Conservation (phyloP, 2,329 filamentous ascomycete species). For the Aspergillus pseudonomiae region DNA sequence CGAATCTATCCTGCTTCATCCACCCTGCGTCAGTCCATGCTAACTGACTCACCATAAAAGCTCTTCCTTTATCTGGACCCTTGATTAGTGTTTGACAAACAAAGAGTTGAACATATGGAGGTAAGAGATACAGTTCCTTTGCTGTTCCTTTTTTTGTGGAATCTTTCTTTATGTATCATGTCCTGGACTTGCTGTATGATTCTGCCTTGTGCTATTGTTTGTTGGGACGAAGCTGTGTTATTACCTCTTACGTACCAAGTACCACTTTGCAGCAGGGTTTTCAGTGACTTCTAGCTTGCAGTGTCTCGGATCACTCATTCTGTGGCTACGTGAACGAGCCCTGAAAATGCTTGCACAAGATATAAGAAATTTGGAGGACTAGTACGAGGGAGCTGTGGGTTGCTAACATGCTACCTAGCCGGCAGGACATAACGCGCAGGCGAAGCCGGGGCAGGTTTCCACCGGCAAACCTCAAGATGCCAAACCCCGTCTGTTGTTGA, state of each 20-base stretch:
- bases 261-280: not conserved
- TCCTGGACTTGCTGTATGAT: not conserved
- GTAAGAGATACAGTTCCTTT: not conserved
- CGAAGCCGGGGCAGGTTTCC: conserved; percentile 31
- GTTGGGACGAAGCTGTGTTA: too few species aligned
- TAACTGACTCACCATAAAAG: not conserved
- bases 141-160: not conserved
- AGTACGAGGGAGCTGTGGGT: not conserved
- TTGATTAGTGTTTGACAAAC: not conserved
- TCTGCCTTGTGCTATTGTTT: not conserved
- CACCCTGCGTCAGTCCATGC: not conserved
- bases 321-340: not conserved
- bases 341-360: not conserved
- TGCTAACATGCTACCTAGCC: conserved; percentile 38
- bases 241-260: not conserved
- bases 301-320: not conserved
- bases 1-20: too few species aligned
- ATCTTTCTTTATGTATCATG: not conserved
- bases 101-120: not conserved
- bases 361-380: not conserved
- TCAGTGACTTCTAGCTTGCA: not conserved
- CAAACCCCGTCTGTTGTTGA: conserved; percentile 85
- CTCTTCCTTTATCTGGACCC: not conserved
- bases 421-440: conserved; percentile 27
- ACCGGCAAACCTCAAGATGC: conserved; percentile 56